A percentile compares a stretch with the other conserved stretches of the same genome.
Conservation (phyloP, 768 basidiomycete species). For the Podaxis pistillaris region DNA sequence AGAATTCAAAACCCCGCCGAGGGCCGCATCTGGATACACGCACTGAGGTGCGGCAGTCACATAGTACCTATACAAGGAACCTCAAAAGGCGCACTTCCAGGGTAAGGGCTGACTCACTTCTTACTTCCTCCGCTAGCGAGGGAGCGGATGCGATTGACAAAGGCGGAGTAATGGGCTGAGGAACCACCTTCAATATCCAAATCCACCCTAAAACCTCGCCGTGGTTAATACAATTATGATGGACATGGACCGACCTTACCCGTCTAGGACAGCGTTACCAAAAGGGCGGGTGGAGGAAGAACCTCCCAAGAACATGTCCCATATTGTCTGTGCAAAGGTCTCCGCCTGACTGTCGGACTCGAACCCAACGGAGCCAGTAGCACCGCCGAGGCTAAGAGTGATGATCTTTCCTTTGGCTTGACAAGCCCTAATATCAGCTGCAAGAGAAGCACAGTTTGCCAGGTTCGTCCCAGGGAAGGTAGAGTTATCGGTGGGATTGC, state of each 20-base stretch:
- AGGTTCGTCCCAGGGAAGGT: conserved; percentile 63
- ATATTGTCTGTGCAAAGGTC: conserved; percentile 64
- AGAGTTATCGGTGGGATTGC: conserved; percentile 53
- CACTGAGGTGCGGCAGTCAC: conserved; percentile 67
- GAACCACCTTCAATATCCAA: conserved; percentile 75
- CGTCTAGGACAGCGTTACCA: conserved; percentile 69
- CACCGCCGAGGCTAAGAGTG: conserved; percentile 59
- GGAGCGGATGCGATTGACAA: conserved; percentile 55
- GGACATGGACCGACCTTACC: conserved; percentile 36
- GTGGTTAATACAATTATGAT: neutral
- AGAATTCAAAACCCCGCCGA: conserved; percentile 57
- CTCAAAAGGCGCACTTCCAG: neutral
- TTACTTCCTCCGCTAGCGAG: conserved; percentile 51
- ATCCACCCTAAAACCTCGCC: conserved; percentile 44
- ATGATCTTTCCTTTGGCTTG: conserved; percentile 64
- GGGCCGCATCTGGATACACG: conserved; percentile 64
- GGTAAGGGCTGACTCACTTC: conserved; percentile 33
- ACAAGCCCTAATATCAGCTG: conserved; percentile 60
- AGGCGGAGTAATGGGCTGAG: conserved; percentile 46
- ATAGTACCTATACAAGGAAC: conserved; percentile 46
- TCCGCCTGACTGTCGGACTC: conserved; percentile 53
- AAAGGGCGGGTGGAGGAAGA: conserved; percentile 62
- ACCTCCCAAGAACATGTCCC: conserved; percentile 69
- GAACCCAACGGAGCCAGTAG: conserved; percentile 62
- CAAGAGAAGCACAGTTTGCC: conserved; percentile 59